Base-by-base conservation (phyloP, 345 rosid species). In the Pugionium cornutum region DNA sequence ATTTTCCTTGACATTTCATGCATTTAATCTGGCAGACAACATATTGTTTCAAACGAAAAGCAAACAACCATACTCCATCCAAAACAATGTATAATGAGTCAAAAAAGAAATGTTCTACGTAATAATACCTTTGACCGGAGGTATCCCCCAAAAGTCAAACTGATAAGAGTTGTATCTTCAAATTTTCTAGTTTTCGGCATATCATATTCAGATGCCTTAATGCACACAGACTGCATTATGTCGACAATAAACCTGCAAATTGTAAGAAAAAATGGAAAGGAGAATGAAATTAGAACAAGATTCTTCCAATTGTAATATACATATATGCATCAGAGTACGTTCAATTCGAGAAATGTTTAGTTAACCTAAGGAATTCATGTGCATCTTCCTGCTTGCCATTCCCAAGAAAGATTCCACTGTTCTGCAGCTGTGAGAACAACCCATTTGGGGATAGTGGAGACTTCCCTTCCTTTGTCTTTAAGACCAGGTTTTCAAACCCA, bases 371-470 rank as follows among this genome's bases (percentile, higher is more conserved):
- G 74, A 91, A 95, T 78, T 95, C 98, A 82, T 95, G 99, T 32
- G 99, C 99, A 72, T 95, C 99, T 81, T 95, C 99, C 75, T 95
- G 89, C 64, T 83, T 86, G 33, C 99, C 99, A 67, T 80, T 82
- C 47, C 88, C 87, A 75, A 91, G 91, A 69, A 70, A 84, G 67
- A 86, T 84, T 81, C 91, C 92, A 43, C 81, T 80, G 66, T 69
- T 81, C 63, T 78, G 89, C 44, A 95, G 75, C 54, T 79, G 89
- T 52, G 96, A 86, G 35, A 94, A 61, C 47, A 95, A 83, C 62
- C 82, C 80, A 70, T 50, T 67, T 53, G 97, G 95, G 47, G 96
- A 89, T 39, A 91, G 72, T 9, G 89, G 86, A 64, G 86, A 79
- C 76, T 79, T 87, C 41, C 84, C 81, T 56, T 79, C 86, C 69